phyloP scores from a whole-genome alignment of 108 stramenopile species.

The Cylindrotheca fusiformis region DNA sequence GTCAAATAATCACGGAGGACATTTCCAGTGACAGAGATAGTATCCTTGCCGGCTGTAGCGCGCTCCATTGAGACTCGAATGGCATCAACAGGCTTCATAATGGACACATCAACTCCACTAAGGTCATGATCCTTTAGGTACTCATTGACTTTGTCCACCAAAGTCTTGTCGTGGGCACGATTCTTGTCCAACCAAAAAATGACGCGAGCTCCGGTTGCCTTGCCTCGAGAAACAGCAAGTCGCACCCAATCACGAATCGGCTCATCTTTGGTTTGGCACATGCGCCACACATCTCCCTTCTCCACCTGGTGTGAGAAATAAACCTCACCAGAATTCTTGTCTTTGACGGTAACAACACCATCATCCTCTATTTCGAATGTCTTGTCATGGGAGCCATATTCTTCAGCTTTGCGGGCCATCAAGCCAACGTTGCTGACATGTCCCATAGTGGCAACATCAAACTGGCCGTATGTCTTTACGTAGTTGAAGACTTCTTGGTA shows the following conservation, averaged over 20 bases:
- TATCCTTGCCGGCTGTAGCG: slow-evolving; percentile 82
- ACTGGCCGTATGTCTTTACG: slow-evolving; percentile 79
- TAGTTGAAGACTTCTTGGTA: slow-evolving; percentile 89
- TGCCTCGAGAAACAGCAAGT: slow-evolving; percentile 81
- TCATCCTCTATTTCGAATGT: slow-evolving; percentile 80
- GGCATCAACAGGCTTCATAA: slow-evolving; percentile 90
- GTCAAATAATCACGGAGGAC: slow-evolving; percentile 91
- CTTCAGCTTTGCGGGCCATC: slow-evolving; percentile 94
- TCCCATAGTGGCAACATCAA: slow-evolving; percentile 77
- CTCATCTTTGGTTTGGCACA: slow-evolving; percentile 93
- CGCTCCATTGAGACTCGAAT: slow-evolving; percentile 83
- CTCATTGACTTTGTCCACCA: slow-evolving; percentile 84
- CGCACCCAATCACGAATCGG: slow-evolving; percentile 92
- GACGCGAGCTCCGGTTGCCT: slow-evolving; percentile 68
- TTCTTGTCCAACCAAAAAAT: slow-evolving; percentile 94
- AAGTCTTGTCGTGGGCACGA: slow-evolving; percentile 79
- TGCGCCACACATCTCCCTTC: slow-evolving; percentile 91
- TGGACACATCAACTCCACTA: slow-evolving; percentile 83
- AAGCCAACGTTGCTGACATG: slow-evolving; percentile 82
- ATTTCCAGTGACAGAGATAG: slow-evolving; percentile 94
- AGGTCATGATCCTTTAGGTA: slow-evolving; percentile 88
- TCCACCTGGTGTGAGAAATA: slow-evolving; percentile 79
- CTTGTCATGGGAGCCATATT: slow-evolving; percentile 94
- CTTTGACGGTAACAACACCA: slow-evolving; percentile 73
- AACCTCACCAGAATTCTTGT: slow-evolving; percentile 73